Base-by-base conservation (phyloP, 148 eudicot genomes). In the Camellia granthamiana region DNA sequence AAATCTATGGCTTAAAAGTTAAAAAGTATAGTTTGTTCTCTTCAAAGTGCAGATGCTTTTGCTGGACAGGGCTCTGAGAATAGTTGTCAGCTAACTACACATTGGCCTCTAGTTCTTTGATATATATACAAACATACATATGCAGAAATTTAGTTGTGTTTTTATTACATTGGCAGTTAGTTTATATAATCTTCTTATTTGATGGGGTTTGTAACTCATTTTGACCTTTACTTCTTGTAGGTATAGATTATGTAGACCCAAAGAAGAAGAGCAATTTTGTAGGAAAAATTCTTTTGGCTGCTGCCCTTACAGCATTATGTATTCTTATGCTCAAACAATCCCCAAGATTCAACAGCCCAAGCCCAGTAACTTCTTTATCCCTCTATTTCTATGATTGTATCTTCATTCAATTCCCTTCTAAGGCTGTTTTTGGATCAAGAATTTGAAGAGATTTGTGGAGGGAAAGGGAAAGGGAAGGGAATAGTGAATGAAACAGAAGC, bases 161-260 rank as follows among this genome's bases (percentile, higher is more conserved):
- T 41, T 16, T 51, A 51, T 51, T 51, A 2, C 3, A 72, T 21
- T 72, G 11, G 68, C 2, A 6, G 0, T 16, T 5, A 64, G 13
- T 64, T 64, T 23, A 15, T 64, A 21, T 64, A 64, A 64, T 7
- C 68, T 7, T 64, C 21, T 64, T 11, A 55, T 59, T 14, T 13
- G 62, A 13, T 5, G 11, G 11, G 19, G 18, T 64, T 49, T 73
- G 68, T 41, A 21, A 14, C 2, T 52, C 42, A 61, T 51, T 78
- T 59, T 49, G 12, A 66, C 44, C 69, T 19, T 54, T 60, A 60
- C 9, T 74, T 46, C 21, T 82, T 85, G 77, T 80, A 92, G 97
- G 97, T 84, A 89, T 92, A 87, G 97, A 91, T 70, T 87, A 75
- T 63, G 80, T 78, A 47, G 97, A 92, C 77, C 89, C 92, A 5